phyloP scores from a whole-genome alignment of 2,329 filamentous ascomycete genomes.

The Lachnellula arida region DNA sequence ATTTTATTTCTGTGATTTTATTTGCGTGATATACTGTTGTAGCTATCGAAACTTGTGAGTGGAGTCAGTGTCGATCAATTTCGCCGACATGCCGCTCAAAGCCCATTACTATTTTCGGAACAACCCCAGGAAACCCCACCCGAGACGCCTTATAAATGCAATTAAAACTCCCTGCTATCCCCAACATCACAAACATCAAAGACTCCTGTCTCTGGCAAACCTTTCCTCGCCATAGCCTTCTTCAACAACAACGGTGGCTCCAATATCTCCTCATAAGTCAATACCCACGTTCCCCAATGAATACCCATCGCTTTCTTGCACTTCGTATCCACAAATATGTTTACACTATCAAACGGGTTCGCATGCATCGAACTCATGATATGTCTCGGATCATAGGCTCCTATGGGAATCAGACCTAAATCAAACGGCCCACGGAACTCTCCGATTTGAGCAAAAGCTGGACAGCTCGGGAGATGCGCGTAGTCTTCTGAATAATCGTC shows the following conservation, averaged over 20 bases:
- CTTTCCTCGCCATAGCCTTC: constrained; percentile 64
- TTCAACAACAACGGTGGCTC: constrained; percentile 73
- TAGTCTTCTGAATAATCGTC: constrained; percentile 71
- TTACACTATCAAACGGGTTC: constrained; percentile 80
- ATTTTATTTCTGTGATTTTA: background rate
- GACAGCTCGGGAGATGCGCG: constrained; percentile 65
- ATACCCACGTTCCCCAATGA: constrained; percentile 84
- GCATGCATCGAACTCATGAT: constrained; percentile 80
- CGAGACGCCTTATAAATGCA: background rate
- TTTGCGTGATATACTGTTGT: background rate
- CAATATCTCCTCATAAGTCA: constrained; percentile 74
- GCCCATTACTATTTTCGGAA: too few species aligned
- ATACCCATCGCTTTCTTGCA: constrained; percentile 79
- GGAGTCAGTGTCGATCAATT: too few species aligned
- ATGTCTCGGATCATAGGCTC: constrained; percentile 71
- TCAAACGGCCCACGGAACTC: constrained; percentile 78
- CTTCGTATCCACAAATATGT: constrained; percentile 80
- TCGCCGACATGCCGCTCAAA: too few species aligned
- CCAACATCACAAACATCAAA: constrained; percentile 85
- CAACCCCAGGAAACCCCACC: too few species aligned
- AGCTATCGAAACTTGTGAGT: too few species aligned
- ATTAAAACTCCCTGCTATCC: constrained; percentile 70
- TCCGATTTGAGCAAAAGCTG: constrained; percentile 83
- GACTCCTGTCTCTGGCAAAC: constrained; percentile 63
- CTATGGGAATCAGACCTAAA: constrained; percentile 87